Conservation (phyloP, 2,329 filamentous ascomycete species). For the Huntiella bhutanensis region DNA sequence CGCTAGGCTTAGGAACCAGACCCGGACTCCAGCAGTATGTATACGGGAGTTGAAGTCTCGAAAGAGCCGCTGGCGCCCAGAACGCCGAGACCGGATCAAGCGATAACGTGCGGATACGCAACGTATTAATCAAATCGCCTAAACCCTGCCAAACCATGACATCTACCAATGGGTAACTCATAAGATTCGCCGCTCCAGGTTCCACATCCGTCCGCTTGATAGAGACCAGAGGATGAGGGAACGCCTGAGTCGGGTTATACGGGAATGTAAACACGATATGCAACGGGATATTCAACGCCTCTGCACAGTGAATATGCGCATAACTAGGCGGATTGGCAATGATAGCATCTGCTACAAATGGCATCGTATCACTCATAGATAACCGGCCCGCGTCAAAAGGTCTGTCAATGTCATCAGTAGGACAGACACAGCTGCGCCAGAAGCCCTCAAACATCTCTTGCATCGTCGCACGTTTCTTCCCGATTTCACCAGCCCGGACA, state of each 20-base stretch:
- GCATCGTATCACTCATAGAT: constrained; percentile 23
- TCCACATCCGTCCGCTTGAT: constrained; percentile 57
- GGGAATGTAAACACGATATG: constrained; percentile 84
- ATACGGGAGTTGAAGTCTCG: constrained; percentile 54
- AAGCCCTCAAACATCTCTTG: constrained; percentile 69
- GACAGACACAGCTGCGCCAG: constrained; percentile 60
- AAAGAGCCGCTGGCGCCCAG: constrained; percentile 58
- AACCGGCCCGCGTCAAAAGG: constrained; percentile 43
- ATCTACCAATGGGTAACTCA: constrained; percentile 62
- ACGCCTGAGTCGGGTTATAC: constrained; percentile 55
- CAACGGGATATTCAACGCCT: constrained; percentile 56
- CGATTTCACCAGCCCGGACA: constrained; percentile 55
- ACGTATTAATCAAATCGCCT: constrained; percentile 59
- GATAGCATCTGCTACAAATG: constrained; percentile 58
- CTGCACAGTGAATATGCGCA: constrained; percentile 61
- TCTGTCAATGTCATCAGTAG: constrained; percentile 50
- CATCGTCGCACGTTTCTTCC: constrained; percentile 47
- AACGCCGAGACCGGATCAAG: constrained; percentile 57
- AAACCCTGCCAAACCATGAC: constrained; percentile 86
- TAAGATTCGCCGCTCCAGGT: constrained; percentile 56
- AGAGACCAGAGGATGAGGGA: constrained; percentile 60
- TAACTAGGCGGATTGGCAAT: constrained; percentile 70
- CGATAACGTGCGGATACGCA: constrained; percentile 47
- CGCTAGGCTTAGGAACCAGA: constrained; percentile 45
- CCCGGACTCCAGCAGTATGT: constrained; percentile 55